A percentile compares a stretch with the other conserved stretches of the same genome.
These are phyloP conservation scores for Calamus simplicifolius DNA, from an alignment of 176 grass and related monocot genomes.

Conservation along the genomic window DNA sequence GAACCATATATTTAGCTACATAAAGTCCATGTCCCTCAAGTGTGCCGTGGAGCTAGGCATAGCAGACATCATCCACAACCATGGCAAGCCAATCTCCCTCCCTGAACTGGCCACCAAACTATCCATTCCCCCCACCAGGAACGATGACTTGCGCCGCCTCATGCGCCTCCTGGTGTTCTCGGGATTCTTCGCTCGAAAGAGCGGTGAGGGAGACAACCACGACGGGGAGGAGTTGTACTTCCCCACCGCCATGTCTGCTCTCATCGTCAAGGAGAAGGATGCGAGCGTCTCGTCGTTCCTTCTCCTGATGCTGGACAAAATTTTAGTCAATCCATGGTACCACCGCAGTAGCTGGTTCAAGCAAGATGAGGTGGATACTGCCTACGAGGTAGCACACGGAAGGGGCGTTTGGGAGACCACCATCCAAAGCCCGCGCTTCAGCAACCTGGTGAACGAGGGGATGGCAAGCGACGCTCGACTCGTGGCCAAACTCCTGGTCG, in stretches of 20 bases:
- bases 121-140: constrained; percentile 1
- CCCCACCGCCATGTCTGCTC: constrained; percentile 2
- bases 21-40: constrained; percentile 14
- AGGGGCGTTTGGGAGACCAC: too few species aligned
- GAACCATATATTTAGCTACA: not conserved
- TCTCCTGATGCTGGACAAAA: not conserved
- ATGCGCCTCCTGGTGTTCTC: constrained; percentile 17
- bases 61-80: constrained; percentile 15
- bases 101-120: not conserved
- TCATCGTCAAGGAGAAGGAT: not conserved
- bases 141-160: constrained; percentile 6
- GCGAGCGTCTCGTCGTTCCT: not conserved
- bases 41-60: constrained; percentile 26
- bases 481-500: too few species aligned
- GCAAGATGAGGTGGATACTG: too few species aligned
- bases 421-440: too few species aligned
- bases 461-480: too few species aligned
- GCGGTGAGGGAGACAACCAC: not conserved
- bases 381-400: too few species aligned
- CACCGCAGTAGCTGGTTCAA: too few species aligned
- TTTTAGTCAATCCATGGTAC: too few species aligned
- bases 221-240: not conserved
- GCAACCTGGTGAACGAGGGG: too few species aligned
- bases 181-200: constrained; percentile 5
- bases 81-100: constrained; percentile 11